Conservation (phyloP, 495 filamentous ascomycete species). For the Gamarada debralockiae region DNA sequence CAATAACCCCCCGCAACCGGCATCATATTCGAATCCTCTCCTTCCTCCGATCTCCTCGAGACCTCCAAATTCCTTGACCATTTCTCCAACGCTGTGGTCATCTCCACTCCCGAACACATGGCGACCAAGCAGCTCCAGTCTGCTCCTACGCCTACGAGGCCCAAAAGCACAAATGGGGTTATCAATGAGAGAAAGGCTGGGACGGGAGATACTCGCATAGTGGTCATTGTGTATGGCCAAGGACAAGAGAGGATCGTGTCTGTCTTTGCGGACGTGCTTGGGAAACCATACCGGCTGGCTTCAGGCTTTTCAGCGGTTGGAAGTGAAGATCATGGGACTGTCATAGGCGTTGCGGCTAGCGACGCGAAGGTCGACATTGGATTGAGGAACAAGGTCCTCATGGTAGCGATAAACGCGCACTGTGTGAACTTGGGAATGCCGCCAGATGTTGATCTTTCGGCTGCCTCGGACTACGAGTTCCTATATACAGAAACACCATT, state of each 20-base stretch:
- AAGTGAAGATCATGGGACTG: slow-evolving; percentile 30
- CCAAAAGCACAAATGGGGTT: slow-evolving; percentile 25
- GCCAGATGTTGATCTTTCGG: slow-evolving; percentile 58
- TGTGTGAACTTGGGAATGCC: slow-evolving; percentile 67
- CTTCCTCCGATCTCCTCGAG: neutral
- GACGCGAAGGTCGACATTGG: slow-evolving; percentile 50
- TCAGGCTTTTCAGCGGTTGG: slow-evolving; percentile 47
- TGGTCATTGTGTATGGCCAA: slow-evolving; percentile 57
- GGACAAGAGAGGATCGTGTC: slow-evolving; percentile 63
- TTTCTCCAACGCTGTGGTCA: slow-evolving; percentile 6
- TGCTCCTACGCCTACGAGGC: slow-evolving; percentile 22
- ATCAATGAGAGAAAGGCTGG: slow-evolving; percentile 26
- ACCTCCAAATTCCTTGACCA: slow-evolving; percentile 1
- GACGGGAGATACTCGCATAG: slow-evolving; percentile 41
- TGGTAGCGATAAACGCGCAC: slow-evolving; percentile 68
- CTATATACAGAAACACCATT: slow-evolving; percentile 69
- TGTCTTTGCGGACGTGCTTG: slow-evolving; percentile 63
- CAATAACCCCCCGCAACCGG: neutral
- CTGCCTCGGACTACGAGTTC: slow-evolving; percentile 75
- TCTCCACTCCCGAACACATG: slow-evolving; percentile 11
- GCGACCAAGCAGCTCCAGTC: slow-evolving; percentile 27
- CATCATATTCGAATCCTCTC: slow-evolving; percentile 2
- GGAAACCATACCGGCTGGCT: slow-evolving; percentile 58
- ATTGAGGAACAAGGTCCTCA: slow-evolving; percentile 41
- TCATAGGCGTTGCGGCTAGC: slow-evolving; percentile 53